Percentiles rank a stretch among this genome's conserved stretches.
phyloP scores from a whole-genome alignment of 1,139 yeast genomes.

The Scheffersomyces stambukii region DNA sequence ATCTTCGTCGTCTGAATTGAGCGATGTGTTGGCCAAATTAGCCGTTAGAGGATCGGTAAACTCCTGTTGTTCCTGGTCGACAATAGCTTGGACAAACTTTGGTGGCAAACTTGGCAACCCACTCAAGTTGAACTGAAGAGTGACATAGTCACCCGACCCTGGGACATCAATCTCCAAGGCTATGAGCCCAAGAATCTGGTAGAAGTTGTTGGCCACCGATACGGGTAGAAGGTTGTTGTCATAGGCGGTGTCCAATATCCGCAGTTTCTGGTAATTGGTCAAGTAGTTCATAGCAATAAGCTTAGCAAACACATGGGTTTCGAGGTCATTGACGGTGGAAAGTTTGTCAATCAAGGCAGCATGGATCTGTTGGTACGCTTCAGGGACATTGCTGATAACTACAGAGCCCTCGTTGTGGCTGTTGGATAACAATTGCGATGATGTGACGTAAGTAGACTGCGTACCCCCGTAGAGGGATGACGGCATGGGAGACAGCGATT shows the following conservation, averaged over 20 bases:
- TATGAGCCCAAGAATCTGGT: slow-evolving; percentile 35
- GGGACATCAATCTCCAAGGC: slow-evolving; percentile 38
- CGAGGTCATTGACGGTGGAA: slow-evolving; percentile 28
- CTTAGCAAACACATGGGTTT: slow-evolving; percentile 23
- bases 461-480: slow-evolving; percentile 10
- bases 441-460: slow-evolving; percentile 16
- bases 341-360: slow-evolving; percentile 16
- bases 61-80: slow-evolving; percentile 9
- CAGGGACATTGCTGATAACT: slow-evolving; percentile 19
- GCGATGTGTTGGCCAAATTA: slow-evolving; percentile 11
- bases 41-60: slow-evolving; percentile 16
- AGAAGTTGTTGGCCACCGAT: slow-evolving; percentile 24
- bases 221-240: slow-evolving; percentile 37
- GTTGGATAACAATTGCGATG: slow-evolving; percentile 22
- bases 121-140: slow-evolving; percentile 33
- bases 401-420: slow-evolving; percentile 2
- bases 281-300: slow-evolving; percentile 25
- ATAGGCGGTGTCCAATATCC: slow-evolving; percentile 32
- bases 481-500: slow-evolving; percentile 3
- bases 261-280: slow-evolving; percentile 29
- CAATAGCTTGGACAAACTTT: slow-evolving; percentile 17
- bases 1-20: slow-evolving; percentile 1
- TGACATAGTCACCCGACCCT: slow-evolving; percentile 42
- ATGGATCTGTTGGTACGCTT: slow-evolving; percentile 20
- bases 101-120: slow-evolving; percentile 32